Evolutionary conservation across 495 filamentous ascomycete species (phyloP), one percentile per base, ranked within the genome.

Genomic region (Patellaria atrata): DNA sequence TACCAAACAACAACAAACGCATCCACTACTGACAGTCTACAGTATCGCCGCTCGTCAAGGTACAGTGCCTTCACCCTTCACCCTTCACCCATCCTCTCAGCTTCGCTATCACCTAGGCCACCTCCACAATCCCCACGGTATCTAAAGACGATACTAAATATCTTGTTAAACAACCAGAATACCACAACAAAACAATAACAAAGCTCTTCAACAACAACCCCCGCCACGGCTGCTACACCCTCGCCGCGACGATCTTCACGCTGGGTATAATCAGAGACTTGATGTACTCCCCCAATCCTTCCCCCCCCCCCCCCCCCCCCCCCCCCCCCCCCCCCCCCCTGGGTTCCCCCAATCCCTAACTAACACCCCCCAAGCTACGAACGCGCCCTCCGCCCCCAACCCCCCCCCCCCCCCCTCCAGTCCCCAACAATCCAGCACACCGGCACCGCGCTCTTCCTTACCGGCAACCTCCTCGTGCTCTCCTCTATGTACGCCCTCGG

Each of bases 401-500:
- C 89, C 10, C 61, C 77, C 18, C 65, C 73, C 54, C 76, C 77
- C 10, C 45, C 67, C 29, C 71, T 87, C 44, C 51, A 67, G 38
- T 55, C 52, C 12, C 51, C 60, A 1, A 43, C 60, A 25, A 59
- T 69, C 22, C 66, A 68, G 25, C 61, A 61, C 39, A 53, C 77
- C 13, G 82, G 77, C 25, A 79, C 75, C 35, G 63, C 57, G 7
- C 65, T 94, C 25, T 66, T 96, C 45, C 65, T 66, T 27, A 37
- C 63, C 24, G 91, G 89, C 27, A 94, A 93, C 50, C 57, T 80
- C 35, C 71, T 97, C 12, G 89, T 97, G 17, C 54, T 96, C 12
- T 75, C 75, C 19, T 82, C 74, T 40, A 96, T 92, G 62, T 94
- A 75, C 72, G 79, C 75, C 18, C 70, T 97, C n/a, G 89, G 89